phyloP scores from a whole-genome alignment of 495 filamentous ascomycete genomes.

The Aspergillus haitiensis region DNA sequence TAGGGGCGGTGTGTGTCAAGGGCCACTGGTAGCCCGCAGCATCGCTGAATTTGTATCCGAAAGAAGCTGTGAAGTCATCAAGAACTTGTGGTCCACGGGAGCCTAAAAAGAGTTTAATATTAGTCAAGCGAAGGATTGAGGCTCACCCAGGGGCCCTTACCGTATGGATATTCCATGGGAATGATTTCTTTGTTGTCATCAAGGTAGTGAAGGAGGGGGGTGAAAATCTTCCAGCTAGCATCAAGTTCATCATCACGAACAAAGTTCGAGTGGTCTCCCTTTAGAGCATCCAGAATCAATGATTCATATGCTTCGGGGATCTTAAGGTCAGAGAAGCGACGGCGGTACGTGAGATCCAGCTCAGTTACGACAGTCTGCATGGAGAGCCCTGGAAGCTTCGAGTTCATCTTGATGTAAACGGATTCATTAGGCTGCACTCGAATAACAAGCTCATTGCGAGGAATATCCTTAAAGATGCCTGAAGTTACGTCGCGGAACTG shows the following conservation, averaged over 20 bases:
- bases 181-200: constrained; percentile 99
- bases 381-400: constrained; percentile 94
- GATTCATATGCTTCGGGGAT: constrained; percentile 99
- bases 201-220: constrained; percentile 93
- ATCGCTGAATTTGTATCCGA: constrained; percentile 98
- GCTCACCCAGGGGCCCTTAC: constrained; percentile 50
- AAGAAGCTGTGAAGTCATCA: constrained; percentile 97
- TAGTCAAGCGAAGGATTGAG: background rate
- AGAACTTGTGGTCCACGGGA: constrained; percentile 95
- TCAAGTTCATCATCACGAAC: constrained; percentile 98
- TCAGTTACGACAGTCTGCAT: constrained; percentile 99
- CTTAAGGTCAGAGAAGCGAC: constrained; percentile 98
- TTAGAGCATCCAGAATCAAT: constrained; percentile 93
- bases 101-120: constrained; percentile 49
- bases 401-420: constrained; percentile 99
- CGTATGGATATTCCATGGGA: constrained; percentile 99
- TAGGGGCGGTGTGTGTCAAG: constrained; percentile 59
- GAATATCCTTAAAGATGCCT: constrained; percentile 99
- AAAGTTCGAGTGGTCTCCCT: constrained; percentile 99
- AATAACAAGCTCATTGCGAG: constrained; percentile 98
- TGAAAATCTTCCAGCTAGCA: constrained; percentile 98
- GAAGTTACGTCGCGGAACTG: constrained; percentile 99
- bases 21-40: constrained; percentile 96
- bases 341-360: constrained; percentile 95
- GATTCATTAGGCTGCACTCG: constrained; percentile 99